Percentiles rank a stretch among this genome's conserved stretches.
phyloP scores from a whole-genome alignment of 345 rosid genomes.

The Hypericum perforatum region DNA sequence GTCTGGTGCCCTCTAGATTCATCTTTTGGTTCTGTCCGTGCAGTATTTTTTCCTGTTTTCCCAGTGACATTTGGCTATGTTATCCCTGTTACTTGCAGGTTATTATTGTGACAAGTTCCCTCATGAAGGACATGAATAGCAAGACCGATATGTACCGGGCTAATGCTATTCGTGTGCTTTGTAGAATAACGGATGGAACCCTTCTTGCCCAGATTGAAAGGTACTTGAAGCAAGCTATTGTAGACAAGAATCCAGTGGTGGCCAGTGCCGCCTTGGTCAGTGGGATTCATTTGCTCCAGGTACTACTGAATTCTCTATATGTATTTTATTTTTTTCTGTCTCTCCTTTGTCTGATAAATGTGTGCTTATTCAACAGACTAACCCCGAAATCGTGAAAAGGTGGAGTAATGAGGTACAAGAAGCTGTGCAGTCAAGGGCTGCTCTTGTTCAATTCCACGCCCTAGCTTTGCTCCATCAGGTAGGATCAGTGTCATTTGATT shows the following conservation, averaged over 20 bases:
- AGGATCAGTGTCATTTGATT: conserved; percentile 5
- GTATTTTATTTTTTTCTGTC: background rate
- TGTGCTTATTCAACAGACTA: conserved; percentile 36
- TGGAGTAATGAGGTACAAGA: conserved; percentile 99
- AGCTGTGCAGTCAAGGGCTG: conserved; percentile 95
- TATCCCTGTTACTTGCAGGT: conserved; percentile 33
- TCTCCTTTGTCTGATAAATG: background rate
- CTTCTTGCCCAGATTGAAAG: conserved; percentile 91
- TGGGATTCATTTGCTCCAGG: conserved; percentile 94
- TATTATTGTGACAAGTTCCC: conserved; percentile 93
- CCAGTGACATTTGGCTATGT: conserved; percentile 3
- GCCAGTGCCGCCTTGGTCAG: conserved; percentile 99
- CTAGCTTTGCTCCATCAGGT: conserved; percentile 89
- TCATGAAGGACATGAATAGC: conserved; percentile 99
- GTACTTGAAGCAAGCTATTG: conserved; percentile 94
- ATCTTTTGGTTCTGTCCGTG: background rate
- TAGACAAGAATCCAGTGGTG: conserved; percentile 96
- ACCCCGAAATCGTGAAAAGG: conserved; percentile 77
- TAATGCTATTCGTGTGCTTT: conserved; percentile 96
- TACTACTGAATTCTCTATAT: conserved; percentile 11
- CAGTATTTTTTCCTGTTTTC: background rate
- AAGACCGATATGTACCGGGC: conserved; percentile 97
- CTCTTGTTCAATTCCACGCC: conserved; percentile 97
- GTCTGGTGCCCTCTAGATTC: conserved; percentile 23
- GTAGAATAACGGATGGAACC: conserved; percentile 87